Evolutionary conservation across 2,329 filamentous ascomycete genomes (phyloP).

Genomic region (Talaromyces amestolkiae): DNA sequence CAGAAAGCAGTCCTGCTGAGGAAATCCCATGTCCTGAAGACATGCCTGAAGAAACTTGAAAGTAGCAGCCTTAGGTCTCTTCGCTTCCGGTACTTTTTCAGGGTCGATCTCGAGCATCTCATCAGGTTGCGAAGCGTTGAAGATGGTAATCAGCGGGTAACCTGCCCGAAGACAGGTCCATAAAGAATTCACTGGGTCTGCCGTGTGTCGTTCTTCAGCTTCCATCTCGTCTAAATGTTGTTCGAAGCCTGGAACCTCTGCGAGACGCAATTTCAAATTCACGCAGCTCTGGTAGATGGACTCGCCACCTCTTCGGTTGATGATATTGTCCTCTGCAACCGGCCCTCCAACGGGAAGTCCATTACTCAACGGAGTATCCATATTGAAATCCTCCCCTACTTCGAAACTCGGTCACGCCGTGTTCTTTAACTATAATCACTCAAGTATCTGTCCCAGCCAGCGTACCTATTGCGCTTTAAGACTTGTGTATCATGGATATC

Average conservation of each 20-base stretch:
- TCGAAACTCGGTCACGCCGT: slow-evolving; percentile 12
- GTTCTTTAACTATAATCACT: neutral
- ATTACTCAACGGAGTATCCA: slow-evolving; percentile 36
- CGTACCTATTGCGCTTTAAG: slow-evolving; percentile 15
- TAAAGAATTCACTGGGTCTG: slow-evolving; percentile 81
- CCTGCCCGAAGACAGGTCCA: slow-evolving; percentile 86
- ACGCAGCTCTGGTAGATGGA: slow-evolving; percentile 96
- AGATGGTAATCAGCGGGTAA: slow-evolving; percentile 80
- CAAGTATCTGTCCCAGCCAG: slow-evolving; percentile 22
- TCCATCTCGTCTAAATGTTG: slow-evolving; percentile 69
- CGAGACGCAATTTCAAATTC: slow-evolving; percentile 74
- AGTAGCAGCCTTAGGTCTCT: slow-evolving; percentile 79
- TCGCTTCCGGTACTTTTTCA: slow-evolving; percentile 62
- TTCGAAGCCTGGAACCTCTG: slow-evolving; percentile 80
- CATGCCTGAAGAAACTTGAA: slow-evolving; percentile 93
- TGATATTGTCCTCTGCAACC: slow-evolving; percentile 83
- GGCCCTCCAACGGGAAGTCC: slow-evolving; percentile 46
- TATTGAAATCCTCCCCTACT: slow-evolving; percentile 22
- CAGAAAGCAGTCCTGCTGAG: slow-evolving; percentile 81
- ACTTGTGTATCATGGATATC: slow-evolving; percentile 16
- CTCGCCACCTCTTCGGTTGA: slow-evolving; percentile 93
- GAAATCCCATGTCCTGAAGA: slow-evolving; percentile 74
- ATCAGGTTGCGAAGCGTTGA: slow-evolving; percentile 76
- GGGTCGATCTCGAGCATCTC: slow-evolving; percentile 68
- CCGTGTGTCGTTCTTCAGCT: slow-evolving; percentile 62